These are phyloP conservation scores for Crithidia sp. DNA, from an alignment of 208 protist species.

Conservation along the genomic window DNA sequence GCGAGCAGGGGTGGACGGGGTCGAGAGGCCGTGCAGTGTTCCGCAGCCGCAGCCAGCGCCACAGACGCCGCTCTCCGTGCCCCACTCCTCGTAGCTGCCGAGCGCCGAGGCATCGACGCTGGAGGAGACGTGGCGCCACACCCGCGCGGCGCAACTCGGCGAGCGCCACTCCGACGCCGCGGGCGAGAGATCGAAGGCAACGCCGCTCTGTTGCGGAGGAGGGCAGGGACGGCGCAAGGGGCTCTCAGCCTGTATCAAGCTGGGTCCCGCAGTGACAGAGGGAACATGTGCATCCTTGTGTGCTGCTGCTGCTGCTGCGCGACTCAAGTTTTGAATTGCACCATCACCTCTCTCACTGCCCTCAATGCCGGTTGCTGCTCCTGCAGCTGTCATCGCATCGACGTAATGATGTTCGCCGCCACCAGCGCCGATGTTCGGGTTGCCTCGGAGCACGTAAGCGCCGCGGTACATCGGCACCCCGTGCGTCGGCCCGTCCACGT, in stretches of 20 bases:
- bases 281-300: no score
- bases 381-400: not conserved
- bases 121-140: slow-evolving; percentile 2
- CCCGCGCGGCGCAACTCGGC: not conserved
- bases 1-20: not conserved
- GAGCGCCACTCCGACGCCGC: slow-evolving; percentile 7
- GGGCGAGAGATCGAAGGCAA: not conserved
- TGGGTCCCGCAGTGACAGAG: no score
- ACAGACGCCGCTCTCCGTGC: not conserved
- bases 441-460: not conserved
- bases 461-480: not conserved
- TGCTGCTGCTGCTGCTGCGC: no score
- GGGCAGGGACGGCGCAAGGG: no score
- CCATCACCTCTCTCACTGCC: no score
- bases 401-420: no score
- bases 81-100: not conserved
- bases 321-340: no score
- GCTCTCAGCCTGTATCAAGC: no score
- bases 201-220: not conserved
- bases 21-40: not conserved
- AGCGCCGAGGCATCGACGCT: slow-evolving; percentile 11
- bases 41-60: not conserved
- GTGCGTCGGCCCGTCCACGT: slow-evolving; percentile 1
- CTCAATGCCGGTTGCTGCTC: not conserved
- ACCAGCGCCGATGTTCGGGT: no score